Evolutionary conservation across 108 stramenopile species (phyloP).

Genomic region (Cyclotella distinguenda): DNA sequence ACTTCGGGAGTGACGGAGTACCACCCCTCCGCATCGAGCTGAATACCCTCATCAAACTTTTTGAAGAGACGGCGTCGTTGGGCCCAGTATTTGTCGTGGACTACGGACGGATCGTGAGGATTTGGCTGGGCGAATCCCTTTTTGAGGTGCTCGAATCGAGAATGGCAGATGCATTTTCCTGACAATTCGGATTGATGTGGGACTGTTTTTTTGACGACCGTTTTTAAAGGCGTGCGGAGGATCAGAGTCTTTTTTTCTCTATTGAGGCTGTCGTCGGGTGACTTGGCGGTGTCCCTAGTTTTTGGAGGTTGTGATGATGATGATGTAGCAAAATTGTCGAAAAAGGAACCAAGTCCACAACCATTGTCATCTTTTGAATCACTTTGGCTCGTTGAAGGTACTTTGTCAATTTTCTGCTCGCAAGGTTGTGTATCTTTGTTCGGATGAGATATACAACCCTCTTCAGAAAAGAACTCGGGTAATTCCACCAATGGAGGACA

Average conservation of each 20-base stretch:
- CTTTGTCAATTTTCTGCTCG: not conserved
- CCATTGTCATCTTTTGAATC: constrained; percentile 1
- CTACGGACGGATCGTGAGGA: constrained; percentile 66
- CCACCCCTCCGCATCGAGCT: constrained; percentile 94
- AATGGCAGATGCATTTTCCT: constrained; percentile 39
- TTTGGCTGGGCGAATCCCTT: constrained; percentile 46
- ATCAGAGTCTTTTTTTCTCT: constrained; percentile 24
- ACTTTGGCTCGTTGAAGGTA: not conserved
- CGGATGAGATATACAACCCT: not conserved
- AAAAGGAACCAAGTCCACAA: constrained; percentile 37
- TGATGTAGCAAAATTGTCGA: constrained; percentile 41
- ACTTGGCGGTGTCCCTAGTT: not conserved
- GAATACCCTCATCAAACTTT: constrained; percentile 85
- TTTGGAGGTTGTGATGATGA: not conserved
- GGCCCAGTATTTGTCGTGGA: constrained; percentile 93
- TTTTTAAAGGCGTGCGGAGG: constrained; percentile 40
- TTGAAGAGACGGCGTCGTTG: constrained; percentile 92
- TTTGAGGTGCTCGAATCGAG: constrained; percentile 24
- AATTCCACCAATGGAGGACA: constrained; percentile 29
- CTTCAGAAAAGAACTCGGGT: constrained; percentile 34
- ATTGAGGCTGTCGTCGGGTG: not conserved
- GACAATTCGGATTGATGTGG: not conserved
- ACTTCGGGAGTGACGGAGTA: constrained; percentile 95
- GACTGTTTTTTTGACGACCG: constrained; percentile 37
- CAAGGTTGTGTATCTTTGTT: not conserved